Conservation (phyloP, 2,329 filamentous ascomycete genomes). For the Fusarium sp. region DNA sequence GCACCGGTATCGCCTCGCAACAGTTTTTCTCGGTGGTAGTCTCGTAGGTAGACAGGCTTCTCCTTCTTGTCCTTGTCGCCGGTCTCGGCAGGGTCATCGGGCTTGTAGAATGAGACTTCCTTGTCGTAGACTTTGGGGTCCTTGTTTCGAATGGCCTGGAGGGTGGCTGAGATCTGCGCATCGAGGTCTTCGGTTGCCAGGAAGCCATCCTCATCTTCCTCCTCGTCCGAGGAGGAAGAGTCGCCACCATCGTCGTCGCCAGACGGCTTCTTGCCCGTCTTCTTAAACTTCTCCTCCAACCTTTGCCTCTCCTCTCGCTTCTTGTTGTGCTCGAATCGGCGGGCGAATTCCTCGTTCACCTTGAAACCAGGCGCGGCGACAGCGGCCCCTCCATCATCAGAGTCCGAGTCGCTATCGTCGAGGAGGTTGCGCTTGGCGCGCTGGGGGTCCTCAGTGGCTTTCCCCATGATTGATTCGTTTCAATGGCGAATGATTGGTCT, state of each 20-base stretch:
- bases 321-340: constrained; percentile 95
- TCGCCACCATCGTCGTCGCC: constrained; percentile 64
- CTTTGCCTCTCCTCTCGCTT: constrained; percentile 88
- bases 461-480: constrained; percentile 24
- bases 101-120: constrained; percentile 80
- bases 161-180: constrained; percentile 85
- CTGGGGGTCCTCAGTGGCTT: constrained; percentile 47
- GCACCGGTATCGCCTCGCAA: constrained; percentile 75
- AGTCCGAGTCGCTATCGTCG: constrained; percentile 66
- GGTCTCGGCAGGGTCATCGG: constrained; percentile 60
- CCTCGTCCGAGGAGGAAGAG: constrained; percentile 79
- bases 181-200: constrained; percentile 88
- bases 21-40: constrained; percentile 95
- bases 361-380: constrained; percentile 69
- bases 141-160: constrained; percentile 88
- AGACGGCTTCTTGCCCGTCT: constrained; percentile 52
- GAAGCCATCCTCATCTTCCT: constrained; percentile 91
- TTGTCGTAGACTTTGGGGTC: constrained; percentile 92
- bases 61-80: constrained; percentile 70
- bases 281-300: constrained; percentile 85
- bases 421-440: constrained; percentile 63
- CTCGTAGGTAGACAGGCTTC: constrained; percentile 85
- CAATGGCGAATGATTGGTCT: background rate
- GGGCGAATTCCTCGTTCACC: constrained; percentile 91
- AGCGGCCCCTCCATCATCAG: constrained; percentile 55